phyloP scores from a whole-genome alignment of 257 asterid species.

The Lycium ferocissimum region DNA sequence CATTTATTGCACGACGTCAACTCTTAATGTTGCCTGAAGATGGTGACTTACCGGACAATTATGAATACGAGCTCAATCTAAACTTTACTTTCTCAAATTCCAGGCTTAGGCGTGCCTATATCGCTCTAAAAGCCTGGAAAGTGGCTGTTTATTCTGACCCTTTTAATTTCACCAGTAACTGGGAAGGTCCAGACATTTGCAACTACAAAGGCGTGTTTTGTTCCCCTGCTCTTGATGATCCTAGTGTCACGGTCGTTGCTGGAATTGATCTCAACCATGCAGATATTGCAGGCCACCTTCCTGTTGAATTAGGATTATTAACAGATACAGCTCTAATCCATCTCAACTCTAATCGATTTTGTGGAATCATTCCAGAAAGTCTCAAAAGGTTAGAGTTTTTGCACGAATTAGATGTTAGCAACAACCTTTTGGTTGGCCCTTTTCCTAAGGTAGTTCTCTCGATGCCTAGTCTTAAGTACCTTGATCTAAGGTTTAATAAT shows the following conservation, averaged over 20 bases:
- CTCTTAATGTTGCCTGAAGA: slow-evolving; percentile 33
- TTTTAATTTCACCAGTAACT: slow-evolving; percentile 34
- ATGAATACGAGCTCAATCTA: not conserved
- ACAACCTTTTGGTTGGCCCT: slow-evolving; percentile 40
- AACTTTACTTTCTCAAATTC: slow-evolving; percentile 24
- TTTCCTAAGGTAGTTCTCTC: slow-evolving; percentile 39
- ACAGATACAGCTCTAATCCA: slow-evolving; percentile 42
- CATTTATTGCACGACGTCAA: slow-evolving; percentile 33
- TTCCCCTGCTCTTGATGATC: slow-evolving; percentile 38
- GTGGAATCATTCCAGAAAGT: slow-evolving; percentile 43
- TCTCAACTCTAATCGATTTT: slow-evolving; percentile 46
- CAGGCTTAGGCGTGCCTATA: slow-evolving; percentile 40
- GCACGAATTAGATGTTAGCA: slow-evolving; percentile 45
- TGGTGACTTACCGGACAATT: slow-evolving; percentile 31
- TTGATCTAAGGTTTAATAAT: slow-evolving; percentile 46
- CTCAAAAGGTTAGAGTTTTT: slow-evolving; percentile 33
- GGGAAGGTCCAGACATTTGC: slow-evolving; percentile 51
- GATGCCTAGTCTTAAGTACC: slow-evolving; percentile 37
- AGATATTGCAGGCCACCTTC: slow-evolving; percentile 47
- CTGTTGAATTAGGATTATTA: slow-evolving; percentile 45
- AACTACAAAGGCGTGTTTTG: slow-evolving; percentile 46
- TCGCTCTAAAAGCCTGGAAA: slow-evolving; percentile 48
- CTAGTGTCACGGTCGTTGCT: not conserved
- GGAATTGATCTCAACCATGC: slow-evolving; percentile 45
- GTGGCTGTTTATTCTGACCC: slow-evolving; percentile 43